These are phyloP conservation scores for Flaveria linearis DNA, from an alignment of 129 eudicot genomes.

Conservation along the genomic window DNA sequence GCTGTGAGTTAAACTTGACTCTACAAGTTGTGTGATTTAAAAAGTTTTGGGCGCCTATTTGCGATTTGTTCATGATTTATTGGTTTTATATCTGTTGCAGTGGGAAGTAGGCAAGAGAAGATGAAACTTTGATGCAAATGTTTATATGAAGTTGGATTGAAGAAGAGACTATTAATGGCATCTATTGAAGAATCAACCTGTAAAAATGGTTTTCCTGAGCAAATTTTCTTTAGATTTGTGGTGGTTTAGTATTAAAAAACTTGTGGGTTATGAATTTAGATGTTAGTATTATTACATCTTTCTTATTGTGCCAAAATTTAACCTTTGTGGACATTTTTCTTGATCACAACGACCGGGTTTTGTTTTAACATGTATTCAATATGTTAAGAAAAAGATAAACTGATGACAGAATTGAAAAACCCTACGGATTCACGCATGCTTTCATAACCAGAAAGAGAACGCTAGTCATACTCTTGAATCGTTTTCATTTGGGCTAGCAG, in stretches of 20 bases:
- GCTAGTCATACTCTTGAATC: too few relatives aligned
- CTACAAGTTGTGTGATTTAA: not conserved
- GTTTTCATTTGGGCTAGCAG: too few relatives aligned
- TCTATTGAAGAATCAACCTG: conserved; percentile 35
- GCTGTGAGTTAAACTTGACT: conserved; percentile 54
- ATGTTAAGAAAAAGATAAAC: too few relatives aligned
- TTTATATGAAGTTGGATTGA: conserved; percentile 36
- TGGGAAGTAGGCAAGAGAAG: conserved; percentile 49
- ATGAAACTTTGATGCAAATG: conserved; percentile 24
- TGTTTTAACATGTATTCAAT: too few relatives aligned
- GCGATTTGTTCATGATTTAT: not conserved
- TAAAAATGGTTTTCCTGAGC: conserved; percentile 33
- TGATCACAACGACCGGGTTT: too few relatives aligned
- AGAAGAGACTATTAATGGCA: conserved; percentile 17
- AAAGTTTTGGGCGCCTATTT: not conserved
- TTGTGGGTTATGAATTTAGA: conserved; percentile 24
- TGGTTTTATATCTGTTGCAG: conserved; percentile 29
- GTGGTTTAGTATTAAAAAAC: conserved; percentile 19
- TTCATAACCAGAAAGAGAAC: too few relatives aligned
- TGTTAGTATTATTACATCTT: not conserved
- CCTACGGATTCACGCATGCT: too few relatives aligned
- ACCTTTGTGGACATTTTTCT: not conserved
- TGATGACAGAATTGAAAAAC: too few relatives aligned
- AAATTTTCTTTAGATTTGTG: conserved; percentile 29
- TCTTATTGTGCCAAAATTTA: not conserved